phyloP scores from a whole-genome alignment of 2,329 filamentous ascomycete species.

The Trichophyton mentagrophytes region DNA sequence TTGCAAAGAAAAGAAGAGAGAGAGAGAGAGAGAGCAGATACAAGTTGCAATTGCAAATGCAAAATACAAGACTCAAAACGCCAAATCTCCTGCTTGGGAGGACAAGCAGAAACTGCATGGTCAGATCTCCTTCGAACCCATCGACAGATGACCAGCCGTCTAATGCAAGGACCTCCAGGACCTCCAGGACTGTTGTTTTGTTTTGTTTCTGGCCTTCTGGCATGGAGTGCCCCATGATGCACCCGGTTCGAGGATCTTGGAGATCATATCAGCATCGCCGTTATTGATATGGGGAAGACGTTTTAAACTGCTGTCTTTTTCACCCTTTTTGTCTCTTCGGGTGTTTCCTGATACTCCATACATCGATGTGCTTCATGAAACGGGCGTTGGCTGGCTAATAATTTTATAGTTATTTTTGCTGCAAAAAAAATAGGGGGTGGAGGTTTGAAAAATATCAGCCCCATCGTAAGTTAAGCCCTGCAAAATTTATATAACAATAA shows the following conservation, averaged over 20 bases:
- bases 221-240: neutral
- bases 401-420: too few species aligned
- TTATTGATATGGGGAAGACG: neutral
- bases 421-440: too few species aligned
- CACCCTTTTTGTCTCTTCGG: neutral
- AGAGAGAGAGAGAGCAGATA: too few species aligned
- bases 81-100: neutral
- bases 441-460: too few species aligned
- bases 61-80: too few species aligned
- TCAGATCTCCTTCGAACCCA: neutral
- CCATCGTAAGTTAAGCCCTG: too few species aligned
- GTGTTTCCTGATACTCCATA: neutral
- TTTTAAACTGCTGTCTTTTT: too few species aligned
- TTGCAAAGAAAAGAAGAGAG: too few species aligned
- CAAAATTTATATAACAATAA: too few species aligned
- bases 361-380: neutral
- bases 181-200: neutral
- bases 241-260: neutral
- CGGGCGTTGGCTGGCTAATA: neutral
- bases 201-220: neutral
- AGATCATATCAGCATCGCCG: neutral
- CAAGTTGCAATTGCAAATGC: too few species aligned
- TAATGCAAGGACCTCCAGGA: neutral
- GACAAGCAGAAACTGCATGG: too few species aligned
- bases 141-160: neutral